These are phyloP conservation scores for Colletotrichum sp. DNA, from an alignment of 2,329 filamentous ascomycete species.

Conservation along the genomic window DNA sequence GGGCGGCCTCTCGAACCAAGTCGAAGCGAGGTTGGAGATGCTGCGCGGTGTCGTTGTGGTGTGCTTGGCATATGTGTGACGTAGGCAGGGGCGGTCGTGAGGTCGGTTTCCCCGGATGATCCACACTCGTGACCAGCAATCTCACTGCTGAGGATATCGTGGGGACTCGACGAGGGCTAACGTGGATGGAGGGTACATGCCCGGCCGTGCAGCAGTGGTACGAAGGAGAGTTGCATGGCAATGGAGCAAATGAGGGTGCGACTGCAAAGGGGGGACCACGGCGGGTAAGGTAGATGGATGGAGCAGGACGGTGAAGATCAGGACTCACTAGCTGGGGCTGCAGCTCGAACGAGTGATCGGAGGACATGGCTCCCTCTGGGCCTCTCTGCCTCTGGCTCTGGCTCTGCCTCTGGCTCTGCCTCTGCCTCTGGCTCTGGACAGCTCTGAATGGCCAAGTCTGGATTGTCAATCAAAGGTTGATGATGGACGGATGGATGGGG, in stretches of 20 bases:
- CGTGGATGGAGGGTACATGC: neutral
- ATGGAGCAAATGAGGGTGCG: neutral
- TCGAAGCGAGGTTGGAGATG: neutral
- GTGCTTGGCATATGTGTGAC: neutral
- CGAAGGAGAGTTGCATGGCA: neutral
- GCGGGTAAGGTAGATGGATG: neutral
- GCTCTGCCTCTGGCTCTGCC: neutral
- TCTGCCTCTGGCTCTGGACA: neutral
- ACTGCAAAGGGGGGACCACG: neutral
- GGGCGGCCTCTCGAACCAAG: neutral
- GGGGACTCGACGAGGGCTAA: neutral
- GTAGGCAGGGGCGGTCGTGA: neutral
- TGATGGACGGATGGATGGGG: neutral
- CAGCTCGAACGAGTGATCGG: neutral
- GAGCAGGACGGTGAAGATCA: neutral
- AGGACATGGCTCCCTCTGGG: neutral
- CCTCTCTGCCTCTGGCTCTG: neutral
- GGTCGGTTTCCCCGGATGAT: neutral
- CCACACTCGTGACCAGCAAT: slow-evolving; percentile 5
- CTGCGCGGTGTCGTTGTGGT: neutral
- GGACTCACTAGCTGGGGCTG: neutral
- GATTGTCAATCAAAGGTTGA: neutral
- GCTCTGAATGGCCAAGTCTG: neutral
- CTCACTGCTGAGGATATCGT: neutral
- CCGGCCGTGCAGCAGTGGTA: neutral